A percentile compares a stretch with the other conserved stretches of the same genome.
These are phyloP conservation scores for Beauveria rudraprayagi DNA, from an alignment of 2,329 filamentous ascomycete species.

Conservation along the genomic window DNA sequence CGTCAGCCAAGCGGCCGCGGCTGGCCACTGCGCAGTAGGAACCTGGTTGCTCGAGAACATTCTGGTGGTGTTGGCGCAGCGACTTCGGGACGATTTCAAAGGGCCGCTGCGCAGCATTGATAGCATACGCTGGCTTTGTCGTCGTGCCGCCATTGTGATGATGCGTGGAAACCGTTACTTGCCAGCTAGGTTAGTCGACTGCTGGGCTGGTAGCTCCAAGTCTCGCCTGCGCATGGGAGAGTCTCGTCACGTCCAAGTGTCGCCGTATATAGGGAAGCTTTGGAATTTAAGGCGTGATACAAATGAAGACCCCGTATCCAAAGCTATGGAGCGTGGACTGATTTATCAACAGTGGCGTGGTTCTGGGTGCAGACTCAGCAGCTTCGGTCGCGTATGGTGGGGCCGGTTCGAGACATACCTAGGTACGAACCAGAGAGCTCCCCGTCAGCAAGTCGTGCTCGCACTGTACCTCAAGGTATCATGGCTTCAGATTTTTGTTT, in stretches of 20 bases:
- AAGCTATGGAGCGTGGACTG: conserved; percentile 6
- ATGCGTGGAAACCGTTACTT: background rate
- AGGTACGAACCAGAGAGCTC: background rate
- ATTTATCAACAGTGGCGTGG: conserved; percentile 8
- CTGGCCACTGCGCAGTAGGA: conserved; percentile 16
- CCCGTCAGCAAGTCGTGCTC: background rate
- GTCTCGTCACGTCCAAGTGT: background rate
- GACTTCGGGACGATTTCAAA: conserved; percentile 16
- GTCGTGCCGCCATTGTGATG: conserved; percentile 23
- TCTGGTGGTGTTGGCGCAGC: conserved; percentile 21
- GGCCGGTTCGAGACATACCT: background rate
- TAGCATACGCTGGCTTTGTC: conserved; percentile 23
- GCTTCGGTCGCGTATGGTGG: conserved; percentile 2
- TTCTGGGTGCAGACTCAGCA: conserved; percentile 1
- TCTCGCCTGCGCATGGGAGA: background rate
- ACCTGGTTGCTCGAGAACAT: conserved; percentile 20
- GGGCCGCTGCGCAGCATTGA: conserved; percentile 21
- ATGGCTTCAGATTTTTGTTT: background rate
- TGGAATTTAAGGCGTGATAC: background rate
- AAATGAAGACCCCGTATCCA: background rate
- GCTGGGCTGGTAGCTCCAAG: background rate
- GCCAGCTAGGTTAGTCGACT: background rate
- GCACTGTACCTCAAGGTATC: background rate
- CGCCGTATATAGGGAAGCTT: background rate
- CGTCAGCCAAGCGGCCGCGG: conserved; percentile 22